Percentiles rank a stretch among this genome's conserved stretches.
Conservation (phyloP, 108 stramenopile genomes). For the Bacterosira constricta region DNA sequence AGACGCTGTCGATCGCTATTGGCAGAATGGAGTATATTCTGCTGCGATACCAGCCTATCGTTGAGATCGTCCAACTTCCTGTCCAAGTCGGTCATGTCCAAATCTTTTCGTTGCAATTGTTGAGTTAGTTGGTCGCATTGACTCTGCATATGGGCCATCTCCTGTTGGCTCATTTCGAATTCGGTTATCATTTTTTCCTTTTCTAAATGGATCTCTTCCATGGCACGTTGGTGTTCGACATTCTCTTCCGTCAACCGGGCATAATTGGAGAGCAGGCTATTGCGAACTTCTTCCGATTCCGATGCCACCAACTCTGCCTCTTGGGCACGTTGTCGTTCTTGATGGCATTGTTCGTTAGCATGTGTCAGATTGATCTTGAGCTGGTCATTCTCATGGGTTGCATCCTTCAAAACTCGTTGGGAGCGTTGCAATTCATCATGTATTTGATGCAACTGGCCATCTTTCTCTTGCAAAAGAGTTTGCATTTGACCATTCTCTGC, state of each 20-base stretch:
- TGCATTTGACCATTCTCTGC: conserved; percentile 18
- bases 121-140: conserved; percentile 1
- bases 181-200: conserved; percentile 8
- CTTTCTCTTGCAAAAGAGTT: background rate
- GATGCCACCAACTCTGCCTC: conserved; percentile 33
- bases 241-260: conserved; percentile 38
- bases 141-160: conserved; percentile 5
- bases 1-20: conserved; percentile 32
- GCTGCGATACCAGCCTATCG: conserved; percentile 7
- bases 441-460: background rate
- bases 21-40: conserved; percentile 11
- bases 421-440: conserved; percentile 2
- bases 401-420: conserved; percentile 2
- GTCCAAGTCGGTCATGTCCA: conserved; percentile 15
- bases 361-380: conserved; percentile 10
- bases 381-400: conserved; percentile 15
- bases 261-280: conserved; percentile 34
- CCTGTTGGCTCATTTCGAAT: conserved; percentile 17
- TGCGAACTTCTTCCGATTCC: conserved; percentile 20
- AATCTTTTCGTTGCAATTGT: conserved; percentile 15
- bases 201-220: conserved; percentile 20
- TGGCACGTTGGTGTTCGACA: conserved; percentile 27
- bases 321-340: conserved; percentile 18
- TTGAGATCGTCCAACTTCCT: conserved; percentile 10
- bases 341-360: conserved; percentile 10